Base-by-base conservation (phyloP, 1,284 basidiomycete species). In the Cutaneotrichosporon arboriforme region DNA sequence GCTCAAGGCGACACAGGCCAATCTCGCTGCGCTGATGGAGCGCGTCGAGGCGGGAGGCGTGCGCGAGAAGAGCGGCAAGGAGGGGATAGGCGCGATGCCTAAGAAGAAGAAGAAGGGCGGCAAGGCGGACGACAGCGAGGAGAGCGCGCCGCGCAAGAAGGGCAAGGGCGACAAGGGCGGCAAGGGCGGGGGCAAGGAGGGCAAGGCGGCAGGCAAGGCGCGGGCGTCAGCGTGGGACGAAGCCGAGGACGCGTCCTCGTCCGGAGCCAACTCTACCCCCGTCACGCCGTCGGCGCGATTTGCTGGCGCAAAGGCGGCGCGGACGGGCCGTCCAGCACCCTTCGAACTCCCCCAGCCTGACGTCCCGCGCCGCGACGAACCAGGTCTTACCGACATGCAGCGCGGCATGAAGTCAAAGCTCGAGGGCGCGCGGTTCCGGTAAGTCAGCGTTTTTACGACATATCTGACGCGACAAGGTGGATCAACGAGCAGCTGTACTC, bases 401-500 rank as follows among this genome's bases (percentile, higher is more conserved):
- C 80, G 79, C 49, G 77, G 74, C 22, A 86, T 92, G 82, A 88
- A 83, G 70, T 78, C 84, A 43, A 88, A 81, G 60, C 73, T 93
- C 39, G 85, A 87, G 55, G 90, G 90, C 1, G 89, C 90, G 14
- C 82, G 86, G 23, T 93, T 93, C 73, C 81, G 90, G 88, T 87
- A 49, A 64, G 78, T 60, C 17, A n/a, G n/a, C n/a, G n/a, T n/a
- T n/a, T n/a, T n/a, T n/a, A n/a, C n/a, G n/a, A n/a, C n/a, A 49
- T 36, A n/a, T 39, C 53, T 10, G 50, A 55, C 47, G 45, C 21
- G n/a, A n/a, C n/a, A 45, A 90, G 89, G 66, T 81, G 86, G 77
- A 87, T 92, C 61, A 96, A 94, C 68, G 90, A 93, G 76, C 81
- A 80, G 44, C 76, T 96, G 21, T 96, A 94, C 77, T 89, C 88